phyloP scores from a whole-genome alignment of 225 moss, liverwort and hornwort genomes.

The Bryoerythrophyllum caledonicum region DNA sequence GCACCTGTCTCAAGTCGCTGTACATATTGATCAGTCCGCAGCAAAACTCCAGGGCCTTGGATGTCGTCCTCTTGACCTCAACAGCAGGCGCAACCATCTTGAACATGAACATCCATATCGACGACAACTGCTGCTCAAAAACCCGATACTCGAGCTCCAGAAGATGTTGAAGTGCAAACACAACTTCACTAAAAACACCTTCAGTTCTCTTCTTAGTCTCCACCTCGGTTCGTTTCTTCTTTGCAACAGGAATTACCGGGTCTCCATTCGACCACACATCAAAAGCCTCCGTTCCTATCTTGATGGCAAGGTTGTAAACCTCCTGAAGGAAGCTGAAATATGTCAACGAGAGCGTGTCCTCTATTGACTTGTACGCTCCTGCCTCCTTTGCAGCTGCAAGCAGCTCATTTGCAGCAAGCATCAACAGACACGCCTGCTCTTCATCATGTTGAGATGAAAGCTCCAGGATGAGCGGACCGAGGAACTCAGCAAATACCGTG shows the following conservation, averaged over 20 bases:
- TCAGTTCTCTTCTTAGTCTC: slow-evolving; percentile 29
- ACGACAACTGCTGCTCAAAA: slow-evolving; percentile 59
- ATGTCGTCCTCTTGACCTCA: slow-evolving; percentile 35
- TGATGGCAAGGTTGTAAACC: slow-evolving; percentile 48
- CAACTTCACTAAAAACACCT: slow-evolving; percentile 51
- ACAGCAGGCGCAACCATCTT: slow-evolving; percentile 49
- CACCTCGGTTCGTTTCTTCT: slow-evolving; percentile 39
- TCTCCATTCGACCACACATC: slow-evolving; percentile 35
- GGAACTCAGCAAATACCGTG: slow-evolving; percentile 74
- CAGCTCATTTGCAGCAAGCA: slow-evolving; percentile 62
- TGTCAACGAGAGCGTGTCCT: slow-evolving; percentile 61
- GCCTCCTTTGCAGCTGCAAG: slow-evolving; percentile 69
- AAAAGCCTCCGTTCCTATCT: slow-evolving; percentile 50
- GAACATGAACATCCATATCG: slow-evolving; percentile 73
- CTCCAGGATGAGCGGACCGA: slow-evolving; percentile 66
- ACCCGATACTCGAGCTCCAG: slow-evolving; percentile 87
- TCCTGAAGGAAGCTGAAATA: slow-evolving; percentile 68
- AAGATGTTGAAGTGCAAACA: slow-evolving; percentile 52
- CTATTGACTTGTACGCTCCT: slow-evolving; percentile 71
- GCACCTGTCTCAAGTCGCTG: slow-evolving; percentile 95
- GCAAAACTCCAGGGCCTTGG: slow-evolving; percentile 54
- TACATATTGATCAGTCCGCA: slow-evolving; percentile 68
- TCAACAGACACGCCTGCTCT: slow-evolving; percentile 29
- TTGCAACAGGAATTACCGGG: slow-evolving; percentile 23
- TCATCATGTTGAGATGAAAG: slow-evolving; percentile 33